Evolutionary conservation across 306 rosid species (phyloP).

Genomic region (Alnus rubra): DNA sequence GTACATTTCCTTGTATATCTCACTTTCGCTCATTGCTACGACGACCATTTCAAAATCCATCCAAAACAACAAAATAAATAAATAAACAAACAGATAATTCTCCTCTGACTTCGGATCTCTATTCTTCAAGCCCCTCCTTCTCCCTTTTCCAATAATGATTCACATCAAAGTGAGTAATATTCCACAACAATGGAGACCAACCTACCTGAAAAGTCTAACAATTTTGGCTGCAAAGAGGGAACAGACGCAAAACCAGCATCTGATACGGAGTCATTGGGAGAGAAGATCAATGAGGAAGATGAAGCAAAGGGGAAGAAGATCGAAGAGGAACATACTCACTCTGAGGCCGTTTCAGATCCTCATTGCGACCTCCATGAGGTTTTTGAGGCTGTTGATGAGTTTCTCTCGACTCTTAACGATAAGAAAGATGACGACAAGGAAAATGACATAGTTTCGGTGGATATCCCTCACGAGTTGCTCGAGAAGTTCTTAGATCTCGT

Average conservation of each 20-base stretch:
- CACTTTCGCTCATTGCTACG: conserved; percentile 12
- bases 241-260: conserved; percentile 1
- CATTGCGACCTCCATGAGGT: conserved; percentile 29
- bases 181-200: conserved; percentile 50
- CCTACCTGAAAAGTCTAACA: conserved; percentile 24
- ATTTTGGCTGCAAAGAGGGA: neutral
- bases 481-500: conserved; percentile 47
- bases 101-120: conserved; percentile 35
- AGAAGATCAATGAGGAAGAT: neutral
- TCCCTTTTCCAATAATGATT: neutral
- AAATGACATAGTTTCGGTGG: neutral
- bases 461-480: conserved; percentile 38
- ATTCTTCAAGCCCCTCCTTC: conserved; percentile 27
- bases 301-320: neutral
- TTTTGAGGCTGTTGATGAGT: conserved; percentile 42
- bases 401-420: conserved; percentile 9
- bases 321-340: neutral
- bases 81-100: conserved; percentile 23
- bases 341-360: conserved; percentile 21
- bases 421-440: neutral
- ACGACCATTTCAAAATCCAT: conserved; percentile 52
- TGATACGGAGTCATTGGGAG: neutral
- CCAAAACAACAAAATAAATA: neutral
- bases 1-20: conserved; percentile 32
- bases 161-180: conserved; percentile 17